A percentile compares a stretch with the other conserved stretches of the same genome.
phyloP scores from a whole-genome alignment of 2,329 filamentous ascomycete species.

The Hypocrella siamensis region DNA sequence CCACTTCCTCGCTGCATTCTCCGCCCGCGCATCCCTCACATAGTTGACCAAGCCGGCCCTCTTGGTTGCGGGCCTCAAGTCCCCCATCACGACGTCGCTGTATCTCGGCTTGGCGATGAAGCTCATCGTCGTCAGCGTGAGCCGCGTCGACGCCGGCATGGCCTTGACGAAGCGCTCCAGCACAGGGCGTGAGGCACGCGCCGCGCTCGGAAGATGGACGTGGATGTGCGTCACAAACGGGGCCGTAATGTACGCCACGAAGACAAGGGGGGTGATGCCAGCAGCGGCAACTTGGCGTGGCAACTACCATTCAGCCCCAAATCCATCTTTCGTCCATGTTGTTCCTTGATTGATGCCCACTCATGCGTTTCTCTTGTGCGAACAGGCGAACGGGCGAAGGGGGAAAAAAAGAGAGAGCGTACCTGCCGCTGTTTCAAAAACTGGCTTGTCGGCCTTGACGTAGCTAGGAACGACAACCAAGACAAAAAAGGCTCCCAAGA shows the following conservation, averaged over 20 bases:
- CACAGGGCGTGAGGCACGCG: conserved; percentile 41
- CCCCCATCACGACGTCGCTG: conserved; percentile 23
- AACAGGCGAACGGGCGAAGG: not conserved
- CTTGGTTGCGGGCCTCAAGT: conserved; percentile 14
- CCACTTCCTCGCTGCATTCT: conserved; percentile 21
- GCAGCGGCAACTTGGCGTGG: conserved; percentile 37
- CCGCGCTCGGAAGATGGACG: conserved; percentile 49
- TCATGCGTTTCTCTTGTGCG: not conserved
- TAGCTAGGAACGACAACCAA: conserved; percentile 48
- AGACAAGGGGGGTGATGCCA: conserved; percentile 48
- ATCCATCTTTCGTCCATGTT: not conserved
- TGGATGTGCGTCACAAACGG: conserved; percentile 62
- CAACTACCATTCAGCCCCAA: not conserved
- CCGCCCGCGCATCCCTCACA: conserved; percentile 17
- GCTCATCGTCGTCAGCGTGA: conserved; percentile 41
- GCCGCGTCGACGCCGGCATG: conserved; percentile 26
- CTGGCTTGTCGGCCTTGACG: conserved; percentile 22
- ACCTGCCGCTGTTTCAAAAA: conserved; percentile 21
- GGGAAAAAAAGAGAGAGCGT: conserved; percentile 9
- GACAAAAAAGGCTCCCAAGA: conserved; percentile 51
- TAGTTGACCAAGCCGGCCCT: conserved; percentile 25
- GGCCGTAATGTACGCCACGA: conserved; percentile 46
- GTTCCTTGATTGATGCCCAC: not conserved
- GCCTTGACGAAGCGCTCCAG: conserved; percentile 35
- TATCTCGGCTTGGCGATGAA: conserved; percentile 37